Base-by-base conservation (phyloP, 345 rosid species). In the Aquilaria sinensis region DNA sequence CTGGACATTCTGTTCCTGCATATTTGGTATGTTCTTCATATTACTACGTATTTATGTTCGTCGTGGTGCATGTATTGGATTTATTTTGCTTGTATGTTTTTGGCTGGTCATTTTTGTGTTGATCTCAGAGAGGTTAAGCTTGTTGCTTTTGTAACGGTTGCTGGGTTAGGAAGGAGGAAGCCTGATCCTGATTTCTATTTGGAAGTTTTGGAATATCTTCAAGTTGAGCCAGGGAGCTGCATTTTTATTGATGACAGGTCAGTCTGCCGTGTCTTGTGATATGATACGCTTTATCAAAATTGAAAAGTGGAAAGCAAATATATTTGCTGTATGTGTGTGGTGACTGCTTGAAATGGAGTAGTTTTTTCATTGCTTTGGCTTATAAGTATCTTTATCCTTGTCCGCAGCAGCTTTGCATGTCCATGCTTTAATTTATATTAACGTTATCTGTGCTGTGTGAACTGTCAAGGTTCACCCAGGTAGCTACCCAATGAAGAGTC, bases 1-100 rank as follows among this genome's bases (percentile, higher is more conserved):
- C 7, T 93, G 98, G 97, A 90, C 96, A 46, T 90, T 93, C 68
- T 90, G 98, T 77, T 93, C 98, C 10, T 90, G 87, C 63, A 55
- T 33, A 23, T 49, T 47, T 54, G 98, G 98, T 89, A 80, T 49
- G 72, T 55, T 60, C 69, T 60, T 47, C 7, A 7, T 29, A 29
- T 12, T 16, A 52, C 47, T 47, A 49, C 33, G 16, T 51, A 49
- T 57, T 15, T 64, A 14, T 63, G 10, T 50, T 37, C 2, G 31
- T 43, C 23, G 49, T 14, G 0, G 8, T 37, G 3, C 5, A 37
- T 37, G 43, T 1, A 37, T 37, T 23, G 23, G 23, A 23, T 23
- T 23, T 23, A 23, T 23, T 23, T 23, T 23, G 23, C 23, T 23
- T 23, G 23, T 23, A 23, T 23, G 23, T 23, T 23, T 2, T 3